Evolutionary conservation across 139 green algal genomes (phyloP).

Genomic region (Picochlorum sp.): DNA sequence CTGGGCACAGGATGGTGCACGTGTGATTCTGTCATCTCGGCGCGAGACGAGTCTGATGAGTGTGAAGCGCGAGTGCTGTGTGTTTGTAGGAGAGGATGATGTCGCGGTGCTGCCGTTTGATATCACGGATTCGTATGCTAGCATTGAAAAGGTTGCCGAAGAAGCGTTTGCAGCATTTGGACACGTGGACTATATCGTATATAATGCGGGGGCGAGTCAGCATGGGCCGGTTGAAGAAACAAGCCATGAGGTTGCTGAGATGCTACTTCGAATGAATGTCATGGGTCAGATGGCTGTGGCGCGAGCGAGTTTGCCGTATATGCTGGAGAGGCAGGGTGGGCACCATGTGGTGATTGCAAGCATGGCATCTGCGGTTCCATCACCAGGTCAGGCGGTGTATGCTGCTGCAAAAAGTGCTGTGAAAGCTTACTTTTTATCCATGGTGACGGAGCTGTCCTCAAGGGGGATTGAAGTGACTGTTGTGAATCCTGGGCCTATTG

Average conservation of each 20-base stretch:
- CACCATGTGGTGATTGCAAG: constrained; percentile 59
- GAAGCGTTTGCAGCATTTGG: constrained; percentile 40
- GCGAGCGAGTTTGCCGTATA: constrained; percentile 50
- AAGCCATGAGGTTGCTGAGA: constrained; percentile 37
- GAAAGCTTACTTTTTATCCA: constrained; percentile 61
- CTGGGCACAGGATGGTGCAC: constrained; percentile 46
- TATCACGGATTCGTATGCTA: constrained; percentile 43
- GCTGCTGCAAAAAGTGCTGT: constrained; percentile 60
- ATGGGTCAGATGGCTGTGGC: constrained; percentile 63
- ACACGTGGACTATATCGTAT: constrained; percentile 60
- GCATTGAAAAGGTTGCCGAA: constrained; percentile 8
- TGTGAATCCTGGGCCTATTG: constrained; percentile 66
- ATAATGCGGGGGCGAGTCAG: constrained; percentile 63
- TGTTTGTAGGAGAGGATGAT: constrained; percentile 8
- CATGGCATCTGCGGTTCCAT: constrained; percentile 68
- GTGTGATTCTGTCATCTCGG: constrained; percentile 61
- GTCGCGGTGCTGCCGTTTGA: constrained; percentile 65
- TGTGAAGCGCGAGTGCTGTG: constrained; percentile 33
- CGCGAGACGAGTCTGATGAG: constrained; percentile 41
- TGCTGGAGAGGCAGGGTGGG: constrained; percentile 42
- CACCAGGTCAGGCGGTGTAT: constrained; percentile 59
- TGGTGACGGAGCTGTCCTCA: constrained; percentile 55
- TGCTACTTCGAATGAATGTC: constrained; percentile 65
- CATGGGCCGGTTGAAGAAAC: constrained; percentile 56
- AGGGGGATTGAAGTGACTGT: constrained; percentile 61